phyloP scores from a whole-genome alignment of 2,329 filamentous ascomycete genomes.

The Emergomyces pasteurianus region DNA sequence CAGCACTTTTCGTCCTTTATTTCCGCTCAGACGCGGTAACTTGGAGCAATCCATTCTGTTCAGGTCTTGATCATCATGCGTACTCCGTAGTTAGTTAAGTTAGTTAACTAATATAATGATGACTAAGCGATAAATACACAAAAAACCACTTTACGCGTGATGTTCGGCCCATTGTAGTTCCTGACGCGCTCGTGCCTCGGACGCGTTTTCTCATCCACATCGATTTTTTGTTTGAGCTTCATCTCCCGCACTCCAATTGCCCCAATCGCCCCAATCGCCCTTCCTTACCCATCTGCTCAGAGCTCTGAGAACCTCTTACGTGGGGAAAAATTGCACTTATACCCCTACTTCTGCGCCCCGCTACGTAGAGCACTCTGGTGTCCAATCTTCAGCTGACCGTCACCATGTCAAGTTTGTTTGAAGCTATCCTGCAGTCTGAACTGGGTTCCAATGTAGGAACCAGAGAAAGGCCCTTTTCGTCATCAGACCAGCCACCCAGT shows the following conservation, averaged over 20 bases:
- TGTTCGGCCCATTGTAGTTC: not conserved
- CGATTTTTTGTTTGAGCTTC: not conserved
- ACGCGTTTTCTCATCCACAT: not conserved
- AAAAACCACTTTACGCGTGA: slow-evolving; percentile 7
- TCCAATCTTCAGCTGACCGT: not conserved
- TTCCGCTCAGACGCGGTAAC: too few relatives aligned
- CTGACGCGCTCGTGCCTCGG: not conserved
- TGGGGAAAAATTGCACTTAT: not conserved
- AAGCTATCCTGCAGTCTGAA: slow-evolving; percentile 32
- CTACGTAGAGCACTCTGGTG: not conserved
- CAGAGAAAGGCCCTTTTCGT: slow-evolving; percentile 18
- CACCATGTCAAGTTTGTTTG: slow-evolving; percentile 31
- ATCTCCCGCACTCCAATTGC: slow-evolving; percentile 1
- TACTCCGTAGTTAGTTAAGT: too few relatives aligned
- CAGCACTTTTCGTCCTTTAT: too few relatives aligned
- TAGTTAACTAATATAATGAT: too few relatives aligned
- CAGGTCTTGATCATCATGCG: too few relatives aligned
- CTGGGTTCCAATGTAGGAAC: slow-evolving; percentile 24
- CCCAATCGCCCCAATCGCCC: slow-evolving; percentile 15
- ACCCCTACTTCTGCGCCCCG: not conserved
- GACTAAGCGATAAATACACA: not conserved
- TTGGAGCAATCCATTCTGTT: too few relatives aligned
- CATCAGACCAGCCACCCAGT: slow-evolving; percentile 33
- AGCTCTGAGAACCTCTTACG: not conserved
- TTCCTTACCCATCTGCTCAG: not conserved